Evolutionary conservation across 805 yeast species (phyloP), one percentile per base, ranked within the genome.

Genomic region (Cephaloascus albidus): DNA sequence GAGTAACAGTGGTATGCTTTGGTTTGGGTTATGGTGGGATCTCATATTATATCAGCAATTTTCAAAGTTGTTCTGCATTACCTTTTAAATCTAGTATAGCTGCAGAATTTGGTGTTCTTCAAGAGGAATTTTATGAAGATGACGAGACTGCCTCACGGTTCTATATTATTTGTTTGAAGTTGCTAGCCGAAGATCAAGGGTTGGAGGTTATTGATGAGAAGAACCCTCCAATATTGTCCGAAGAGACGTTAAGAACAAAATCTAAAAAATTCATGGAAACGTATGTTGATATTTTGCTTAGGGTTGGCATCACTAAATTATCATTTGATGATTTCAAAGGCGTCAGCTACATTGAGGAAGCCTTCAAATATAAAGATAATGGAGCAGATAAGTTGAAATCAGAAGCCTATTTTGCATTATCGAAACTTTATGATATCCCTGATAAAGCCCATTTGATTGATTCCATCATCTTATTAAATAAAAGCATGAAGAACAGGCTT

Each of bases 221-320:
- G 5, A 40, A 45, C 34, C 55, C 44, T 38, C 46, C 41, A 37
- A 47, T 48, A 32, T 45, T 48, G 28, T 50, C 39, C 19, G 52
- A 49, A 36, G 49, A 48, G 10, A 43, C 50, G 20, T 37, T 61
- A 15, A 43, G 50, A 8, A 43, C 45, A 39, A 55, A 50, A 36
- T 45, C 46, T 36, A 53, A 56, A 20, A 55, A 50, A 36, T 58
- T 61, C 45, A 57, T 61, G 42, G 27, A 50, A 3, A 43, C 49
- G 0, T 68, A 65, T 41, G 38, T 68, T 14, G 72, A 70, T 47
- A 45, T 70, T 10, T 45, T 69, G 4, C 38, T 64, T 5, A 53
- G 74, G 45, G 56, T 58, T 44, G 68, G 70, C 0, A 35, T 66
- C 19, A 55, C 66, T 1, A 51, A 61, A 38, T 50, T 45, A 3